Evolutionary conservation across 192 early-diverging fungal genomes (phyloP), one percentile per base, ranked within the genome.

Genomic region (Pilaira anomala): DNA sequence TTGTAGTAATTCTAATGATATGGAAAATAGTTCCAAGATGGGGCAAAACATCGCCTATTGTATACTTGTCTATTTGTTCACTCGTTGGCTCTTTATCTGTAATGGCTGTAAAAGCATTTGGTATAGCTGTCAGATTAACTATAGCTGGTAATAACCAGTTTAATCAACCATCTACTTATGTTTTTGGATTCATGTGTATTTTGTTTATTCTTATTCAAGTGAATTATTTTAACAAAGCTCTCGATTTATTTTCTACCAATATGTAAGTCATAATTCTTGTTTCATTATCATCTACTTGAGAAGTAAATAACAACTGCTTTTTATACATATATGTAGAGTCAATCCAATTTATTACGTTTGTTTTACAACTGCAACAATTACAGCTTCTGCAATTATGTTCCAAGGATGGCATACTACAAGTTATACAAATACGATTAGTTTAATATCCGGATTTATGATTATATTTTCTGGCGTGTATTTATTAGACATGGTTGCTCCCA

Each of bases 211-310:
- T 95, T 14, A 86, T 87, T 13, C 95, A 97, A 80, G 90, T 95
- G 81, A 97, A 97, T 76, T 97, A 95, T 74, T 94, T 97, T 63
- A 97, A 97, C 84, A 97, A 97, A 76, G 92, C 95, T 26, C 78
- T 97, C 21, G 92, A 93, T 68, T 74, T 87, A 60, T 97, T 95
- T 71, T 89, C 88, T 14, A 95, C 95, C 48, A 94, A 94, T 73
- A 67, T 91, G 83, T 82, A 79, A 75, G 80, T 71, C 2, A 44
- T 50, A 2, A 7, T 24, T 50, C 18, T 58, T 58, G 12, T 58
- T 58, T 58, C 1, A 0, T 28, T 58, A 16, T 28, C 16, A 9
- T 42, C 48, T 40, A 8, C 19, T 58, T 56, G 13, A 1, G 14
- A 30, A n/a, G n/a, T n/a, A n/a, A n/a, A n/a, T n/a, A n/a, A n/a